A percentile compares a stretch with the other conserved stretches of the same genome.
phyloP scores from a whole-genome alignment of 1,139 yeast species.

The Sporopachydermia cereana region DNA sequence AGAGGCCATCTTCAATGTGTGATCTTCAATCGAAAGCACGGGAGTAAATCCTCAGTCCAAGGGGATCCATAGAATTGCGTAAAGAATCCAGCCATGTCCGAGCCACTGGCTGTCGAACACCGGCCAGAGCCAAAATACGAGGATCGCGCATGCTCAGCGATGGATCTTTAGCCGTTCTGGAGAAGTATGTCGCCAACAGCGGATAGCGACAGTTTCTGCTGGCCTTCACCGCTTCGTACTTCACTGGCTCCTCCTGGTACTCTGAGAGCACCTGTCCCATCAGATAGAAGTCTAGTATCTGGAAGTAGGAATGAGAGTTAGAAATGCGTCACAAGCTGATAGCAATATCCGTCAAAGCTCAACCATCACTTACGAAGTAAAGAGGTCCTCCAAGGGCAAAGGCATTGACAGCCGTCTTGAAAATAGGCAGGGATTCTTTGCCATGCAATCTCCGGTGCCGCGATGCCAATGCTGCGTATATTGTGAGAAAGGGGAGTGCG shows the following conservation, averaged over 20 bases:
- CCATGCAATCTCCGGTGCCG: not conserved
- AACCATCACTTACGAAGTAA: not conserved
- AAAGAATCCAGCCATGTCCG: not conserved
- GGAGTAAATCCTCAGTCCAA: not conserved
- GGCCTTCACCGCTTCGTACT: not conserved
- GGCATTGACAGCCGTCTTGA: conserved; percentile 2
- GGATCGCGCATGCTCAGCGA: not conserved
- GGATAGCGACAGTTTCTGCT: conserved; percentile 3
- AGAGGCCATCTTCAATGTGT: no score
- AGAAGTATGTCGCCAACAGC: not conserved
- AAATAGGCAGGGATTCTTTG: not conserved
- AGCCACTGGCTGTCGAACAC: not conserved
- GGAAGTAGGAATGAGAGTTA: no score
- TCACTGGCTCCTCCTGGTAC: not conserved
- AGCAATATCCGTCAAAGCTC: no score
- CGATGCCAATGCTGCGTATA: not conserved
- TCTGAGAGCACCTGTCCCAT: conserved; percentile 1
- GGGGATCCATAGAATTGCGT: not conserved
- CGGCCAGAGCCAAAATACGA: not conserved
- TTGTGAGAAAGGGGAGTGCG: not conserved
- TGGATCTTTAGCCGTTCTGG: not conserved
- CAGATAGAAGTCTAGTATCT: conserved; percentile 4
- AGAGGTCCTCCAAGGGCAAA: conserved; percentile 2
- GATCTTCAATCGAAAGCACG: conserved; percentile 2
- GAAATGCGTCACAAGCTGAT: no score